Percentiles rank a stretch among this genome's conserved stretches.
phyloP scores from a whole-genome alignment of 306 rosid species.

The Psophocarpus tetragonolobus region DNA sequence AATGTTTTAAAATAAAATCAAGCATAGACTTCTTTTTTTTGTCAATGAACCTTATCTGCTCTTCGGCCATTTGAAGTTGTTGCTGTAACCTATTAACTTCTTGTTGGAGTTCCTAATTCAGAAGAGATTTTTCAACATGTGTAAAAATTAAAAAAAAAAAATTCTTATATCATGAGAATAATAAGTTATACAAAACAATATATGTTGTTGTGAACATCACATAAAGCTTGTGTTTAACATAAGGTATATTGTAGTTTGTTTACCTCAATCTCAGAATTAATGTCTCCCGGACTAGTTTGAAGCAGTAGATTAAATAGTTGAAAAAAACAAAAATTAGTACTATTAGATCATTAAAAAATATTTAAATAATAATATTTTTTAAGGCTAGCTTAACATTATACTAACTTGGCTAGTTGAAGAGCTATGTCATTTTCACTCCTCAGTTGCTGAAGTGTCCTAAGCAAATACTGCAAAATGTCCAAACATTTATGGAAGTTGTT shows the following conservation, averaged over 20 bases:
- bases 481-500: background rate
- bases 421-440: conserved; percentile 57
- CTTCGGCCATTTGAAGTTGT: conserved; percentile 77
- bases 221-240: background rate
- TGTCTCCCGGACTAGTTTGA: conserved; percentile 51
- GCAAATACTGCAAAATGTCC: conserved; percentile 37
- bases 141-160: background rate
- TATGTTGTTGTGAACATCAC: background rate
- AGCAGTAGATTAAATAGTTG: background rate
- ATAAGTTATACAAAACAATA: background rate
- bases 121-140: background rate
- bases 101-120: conserved; percentile 68
- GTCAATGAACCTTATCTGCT: conserved; percentile 64
- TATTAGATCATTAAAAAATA: background rate
- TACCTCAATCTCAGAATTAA: conserved; percentile 56
- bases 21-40: background rate
- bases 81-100: conserved; percentile 69
- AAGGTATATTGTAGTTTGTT: background rate
- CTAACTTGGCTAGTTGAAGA: conserved; percentile 54
- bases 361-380: no score
- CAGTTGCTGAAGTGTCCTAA: conserved; percentile 51
- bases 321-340: background rate
- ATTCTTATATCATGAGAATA: background rate
- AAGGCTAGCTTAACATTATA: conserved; percentile 1
- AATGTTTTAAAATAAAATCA: background rate